Conservation (phyloP, 805 yeast species). For the Metschnikowia reukaufii region DNA sequence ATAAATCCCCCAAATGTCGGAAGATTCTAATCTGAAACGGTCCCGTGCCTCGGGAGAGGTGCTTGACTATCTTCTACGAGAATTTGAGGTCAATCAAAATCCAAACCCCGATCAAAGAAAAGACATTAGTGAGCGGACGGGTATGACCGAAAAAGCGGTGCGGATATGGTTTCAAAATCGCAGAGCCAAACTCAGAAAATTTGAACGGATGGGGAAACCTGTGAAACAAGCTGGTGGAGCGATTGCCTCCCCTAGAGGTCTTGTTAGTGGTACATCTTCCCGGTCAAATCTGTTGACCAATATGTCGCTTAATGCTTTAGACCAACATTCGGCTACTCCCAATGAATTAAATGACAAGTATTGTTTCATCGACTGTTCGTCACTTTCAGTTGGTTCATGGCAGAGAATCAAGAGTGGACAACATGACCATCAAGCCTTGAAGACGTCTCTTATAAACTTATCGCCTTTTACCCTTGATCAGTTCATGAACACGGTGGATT, state of each 20-base stretch:
- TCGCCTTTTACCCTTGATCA: constrained; percentile 66
- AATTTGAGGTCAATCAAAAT: constrained; percentile 69
- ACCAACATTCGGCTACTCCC: constrained; percentile 34
- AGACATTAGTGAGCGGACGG: constrained; percentile 66
- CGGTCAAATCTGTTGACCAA: constrained; percentile 25
- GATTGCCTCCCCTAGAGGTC: constrained; percentile 9
- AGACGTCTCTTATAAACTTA: constrained; percentile 52
- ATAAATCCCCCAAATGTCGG: constrained; percentile 9
- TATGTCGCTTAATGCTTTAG: constrained; percentile 11
- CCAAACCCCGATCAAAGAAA: constrained; percentile 74
- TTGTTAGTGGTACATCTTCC: constrained; percentile 22
- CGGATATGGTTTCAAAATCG: constrained; percentile 93
- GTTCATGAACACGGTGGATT: constrained; percentile 67
- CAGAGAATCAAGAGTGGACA: constrained; percentile 71
- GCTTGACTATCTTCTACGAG: constrained; percentile 61
- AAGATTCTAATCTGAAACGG: constrained; percentile 42
- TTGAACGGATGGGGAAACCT: constrained; percentile 47
- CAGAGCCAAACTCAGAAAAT: constrained; percentile 73
- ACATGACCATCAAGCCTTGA: constrained; percentile 39
- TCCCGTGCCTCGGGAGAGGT: constrained; percentile 82
- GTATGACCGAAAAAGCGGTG: constrained; percentile 84
- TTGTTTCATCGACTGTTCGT: constrained; percentile 63
- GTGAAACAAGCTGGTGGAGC: constrained; percentile 10
- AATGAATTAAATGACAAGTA: constrained; percentile 66
- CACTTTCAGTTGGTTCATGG: constrained; percentile 78